Evolutionary conservation across 805 yeast species (phyloP).

Genomic region (Zygosaccharomyces siamensis): DNA sequence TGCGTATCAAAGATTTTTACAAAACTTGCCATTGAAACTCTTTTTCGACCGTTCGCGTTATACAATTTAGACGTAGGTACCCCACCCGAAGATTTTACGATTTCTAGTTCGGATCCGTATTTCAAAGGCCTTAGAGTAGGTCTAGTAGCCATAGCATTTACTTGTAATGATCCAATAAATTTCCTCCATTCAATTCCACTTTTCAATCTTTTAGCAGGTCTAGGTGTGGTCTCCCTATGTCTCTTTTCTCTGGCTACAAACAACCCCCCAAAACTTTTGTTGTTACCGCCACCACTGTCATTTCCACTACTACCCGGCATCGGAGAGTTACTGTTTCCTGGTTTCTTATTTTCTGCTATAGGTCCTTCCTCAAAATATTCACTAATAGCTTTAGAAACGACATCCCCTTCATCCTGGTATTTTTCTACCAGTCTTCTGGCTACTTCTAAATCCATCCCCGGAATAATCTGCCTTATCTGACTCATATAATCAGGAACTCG

Average conservation of each 20-base stretch:
- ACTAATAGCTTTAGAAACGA: constrained; percentile 38
- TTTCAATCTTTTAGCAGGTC: constrained; percentile 15
- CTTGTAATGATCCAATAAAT: constrained; percentile 56
- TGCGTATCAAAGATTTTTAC: constrained; percentile 32
- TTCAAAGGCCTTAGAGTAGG: constrained; percentile 46
- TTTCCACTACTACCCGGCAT: background rate
- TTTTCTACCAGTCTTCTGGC: constrained; percentile 27
- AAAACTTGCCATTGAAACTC: constrained; percentile 30
- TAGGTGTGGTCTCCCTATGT: constrained; percentile 1
- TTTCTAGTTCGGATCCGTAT: constrained; percentile 41
- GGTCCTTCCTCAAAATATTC: constrained; percentile 35
- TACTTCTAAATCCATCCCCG: constrained; percentile 26
- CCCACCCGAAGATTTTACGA: constrained; percentile 36
- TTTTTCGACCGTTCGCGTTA: constrained; percentile 23
- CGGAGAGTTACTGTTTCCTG: constrained; percentile 5
- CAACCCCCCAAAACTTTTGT: background rate
- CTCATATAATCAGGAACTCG: constrained; percentile 16
- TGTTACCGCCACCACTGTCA: background rate
- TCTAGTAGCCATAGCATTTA: constrained; percentile 68
- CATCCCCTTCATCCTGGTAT: constrained; percentile 26
- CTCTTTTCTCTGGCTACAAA: constrained; percentile 3
- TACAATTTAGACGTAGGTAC: constrained; percentile 18
- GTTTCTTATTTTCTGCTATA: background rate
- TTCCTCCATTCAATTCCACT: constrained; percentile 35
- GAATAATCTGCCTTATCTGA: constrained; percentile 36